Evolutionary conservation across 805 yeast genomes (phyloP).

Genomic region (Phaffomyces antillensis): DNA sequence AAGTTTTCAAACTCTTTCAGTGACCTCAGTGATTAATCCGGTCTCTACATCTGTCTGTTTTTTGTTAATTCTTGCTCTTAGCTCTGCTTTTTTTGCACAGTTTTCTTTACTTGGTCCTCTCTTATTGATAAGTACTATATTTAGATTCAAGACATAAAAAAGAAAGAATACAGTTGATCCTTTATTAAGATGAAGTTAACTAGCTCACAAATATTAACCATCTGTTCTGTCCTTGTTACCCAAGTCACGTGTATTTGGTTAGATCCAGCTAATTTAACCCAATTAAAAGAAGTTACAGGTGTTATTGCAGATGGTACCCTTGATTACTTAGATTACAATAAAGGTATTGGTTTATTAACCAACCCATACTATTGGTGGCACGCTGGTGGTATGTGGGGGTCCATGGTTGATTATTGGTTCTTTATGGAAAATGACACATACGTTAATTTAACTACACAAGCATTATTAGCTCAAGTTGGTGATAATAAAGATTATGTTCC

Average conservation of each 20-base stretch:
- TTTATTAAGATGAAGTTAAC: constrained; percentile 1
- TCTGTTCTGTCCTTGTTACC: constrained; percentile 1
- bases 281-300: constrained; percentile 41
- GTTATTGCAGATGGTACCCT: constrained; percentile 58
- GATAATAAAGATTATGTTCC: constrained; percentile 66
- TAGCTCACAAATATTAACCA: background rate
- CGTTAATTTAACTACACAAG: constrained; percentile 44
- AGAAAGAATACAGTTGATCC: no score
- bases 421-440: constrained; percentile 63
- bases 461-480: constrained; percentile 61
- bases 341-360: constrained; percentile 65
- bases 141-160: no score
- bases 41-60: no score
- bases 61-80: no score
- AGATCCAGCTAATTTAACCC: constrained; percentile 24
- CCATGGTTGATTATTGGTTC: constrained; percentile 58
- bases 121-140: no score
- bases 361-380: constrained; percentile 89
- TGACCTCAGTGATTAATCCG: no score
- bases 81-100: no score
- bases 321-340: constrained; percentile 57
- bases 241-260: constrained; percentile 16
- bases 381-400: constrained; percentile 69
- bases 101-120: no score
- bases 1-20: no score